Percentiles rank a stretch among this genome's conserved stretches.
phyloP scores from a whole-genome alignment of 306 rosid genomes.

The Hippophae rhamnoides region DNA sequence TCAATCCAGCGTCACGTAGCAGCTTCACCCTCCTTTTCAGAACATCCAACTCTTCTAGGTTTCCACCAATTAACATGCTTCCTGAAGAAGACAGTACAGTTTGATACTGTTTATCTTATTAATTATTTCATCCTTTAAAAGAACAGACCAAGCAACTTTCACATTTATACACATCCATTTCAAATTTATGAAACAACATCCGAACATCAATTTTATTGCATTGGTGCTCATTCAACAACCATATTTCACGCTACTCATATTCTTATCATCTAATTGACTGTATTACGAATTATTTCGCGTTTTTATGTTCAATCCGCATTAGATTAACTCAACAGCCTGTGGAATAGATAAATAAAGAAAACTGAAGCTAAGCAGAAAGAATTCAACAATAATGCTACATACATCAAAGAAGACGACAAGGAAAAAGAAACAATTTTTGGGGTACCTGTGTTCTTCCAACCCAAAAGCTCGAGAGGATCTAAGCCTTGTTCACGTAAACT shows the following conservation, averaged over 20 bases:
- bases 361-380: background rate
- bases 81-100: slow-evolving; percentile 35
- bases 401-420: background rate
- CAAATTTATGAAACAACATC: background rate
- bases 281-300: background rate
- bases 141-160: background rate
- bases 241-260: no score
- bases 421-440: background rate
- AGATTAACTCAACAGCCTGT: background rate
- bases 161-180: background rate
- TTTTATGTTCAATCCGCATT: background rate
- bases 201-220: background rate
- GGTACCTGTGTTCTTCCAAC: slow-evolving; percentile 75
- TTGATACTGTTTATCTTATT: slow-evolving; percentile 1
- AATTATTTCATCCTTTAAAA: background rate
- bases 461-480: slow-evolving; percentile 59
- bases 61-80: slow-evolving; percentile 67
- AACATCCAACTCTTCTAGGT: slow-evolving; percentile 40
- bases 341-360: background rate
- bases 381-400: background rate
- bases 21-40: slow-evolving; percentile 51
- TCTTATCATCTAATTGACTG: no score
- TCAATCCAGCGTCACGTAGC: slow-evolving; percentile 55
- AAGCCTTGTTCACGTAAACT: slow-evolving; percentile 49
- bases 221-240: no score